These are phyloP conservation scores for Arctium lappa DNA, from an alignment of 129 eudicot species.

Conservation along the genomic window DNA sequence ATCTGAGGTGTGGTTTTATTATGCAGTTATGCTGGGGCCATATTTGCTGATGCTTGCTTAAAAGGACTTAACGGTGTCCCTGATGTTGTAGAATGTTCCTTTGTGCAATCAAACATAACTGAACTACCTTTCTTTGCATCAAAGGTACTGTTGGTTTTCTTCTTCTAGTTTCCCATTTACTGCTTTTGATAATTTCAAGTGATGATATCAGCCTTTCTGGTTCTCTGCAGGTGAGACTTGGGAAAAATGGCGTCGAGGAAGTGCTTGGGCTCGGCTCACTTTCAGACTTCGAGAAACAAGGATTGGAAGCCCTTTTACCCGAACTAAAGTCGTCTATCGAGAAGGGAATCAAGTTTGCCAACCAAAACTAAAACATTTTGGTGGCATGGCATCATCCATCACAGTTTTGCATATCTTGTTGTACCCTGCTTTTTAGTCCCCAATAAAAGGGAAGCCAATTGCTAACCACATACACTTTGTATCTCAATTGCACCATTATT, in stretches of 20 bases:
- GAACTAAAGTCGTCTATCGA: slow-evolving; percentile 64
- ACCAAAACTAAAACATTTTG: slow-evolving; percentile 25
- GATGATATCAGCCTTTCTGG: background rate
- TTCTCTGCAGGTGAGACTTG: slow-evolving; percentile 70
- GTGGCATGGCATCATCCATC: background rate
- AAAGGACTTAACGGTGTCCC: slow-evolving; percentile 99
- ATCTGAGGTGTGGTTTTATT: background rate
- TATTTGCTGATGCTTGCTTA: slow-evolving; percentile 98
- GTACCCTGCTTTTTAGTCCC: background rate
- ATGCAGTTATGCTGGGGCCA: slow-evolving; percentile 93
- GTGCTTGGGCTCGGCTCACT: slow-evolving; percentile 62
- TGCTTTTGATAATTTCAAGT: background rate
- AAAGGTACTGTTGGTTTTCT: slow-evolving; percentile 43
- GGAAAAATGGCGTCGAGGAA: slow-evolving; percentile 90
- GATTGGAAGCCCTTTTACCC: slow-evolving; percentile 56
- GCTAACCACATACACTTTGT: background rate
- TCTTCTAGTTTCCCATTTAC: background rate
- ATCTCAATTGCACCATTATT: background rate
- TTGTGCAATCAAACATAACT: slow-evolving; percentile 73
- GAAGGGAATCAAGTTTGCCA: slow-evolving; percentile 66
- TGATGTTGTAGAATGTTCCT: slow-evolving; percentile 92
- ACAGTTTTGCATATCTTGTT: slow-evolving; percentile 27
- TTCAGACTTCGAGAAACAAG: slow-evolving; percentile 70
- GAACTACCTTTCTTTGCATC: slow-evolving; percentile 81
- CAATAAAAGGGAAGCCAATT: background rate